Evolutionary conservation across 306 rosid species (phyloP), one percentile per base, ranked within the genome.

Genomic region (Crotalaria pallida): DNA sequence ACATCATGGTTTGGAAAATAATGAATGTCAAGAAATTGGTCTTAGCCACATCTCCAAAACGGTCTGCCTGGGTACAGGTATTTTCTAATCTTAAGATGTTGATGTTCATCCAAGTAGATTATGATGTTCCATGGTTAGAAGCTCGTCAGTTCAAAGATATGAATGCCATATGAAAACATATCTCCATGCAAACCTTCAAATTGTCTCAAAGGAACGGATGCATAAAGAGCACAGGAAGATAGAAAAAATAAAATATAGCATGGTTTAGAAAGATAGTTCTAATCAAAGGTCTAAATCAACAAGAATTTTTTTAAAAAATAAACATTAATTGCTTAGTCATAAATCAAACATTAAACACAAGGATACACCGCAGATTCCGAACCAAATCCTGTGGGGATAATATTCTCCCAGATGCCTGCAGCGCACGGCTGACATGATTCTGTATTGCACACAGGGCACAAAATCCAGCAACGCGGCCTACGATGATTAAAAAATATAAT

Each of bases 401-500:
- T 81, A 85, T 88, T 65, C 88, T 82, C 77, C 95, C 97, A 13
- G 89, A 83, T 52, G 96, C 79, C 65, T 95, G 91, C 19, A 95
- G 82, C 18, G 97, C 99, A 40, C 89, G 84, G 68, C 99, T 91
- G 51, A 95, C 99, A 59, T 95, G 99, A 58, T 87, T 91, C 74
- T 95, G 97, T 79, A 95, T 87, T 29, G 99, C 99, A 70, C 99
- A 95, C 13, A 95, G 81, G 57, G 97, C 99, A 79, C 99, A 95
- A 85, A 95, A 95, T 44, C 99, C 99, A 68, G 92, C 86, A 77
- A 94, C 19, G 63, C 38, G 97, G 34, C 99, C 99, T 94, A 65
- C 66, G 78, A 36, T 64, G 4, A 79, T 34, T 18, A 78, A 61
- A 26, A 70, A 81, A 40, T 15, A 22, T 33, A 59, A 70, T 73